These are phyloP conservation scores for Solanum dulcamara DNA, from an alignment of 257 asterid genomes.

Conservation along the genomic window DNA sequence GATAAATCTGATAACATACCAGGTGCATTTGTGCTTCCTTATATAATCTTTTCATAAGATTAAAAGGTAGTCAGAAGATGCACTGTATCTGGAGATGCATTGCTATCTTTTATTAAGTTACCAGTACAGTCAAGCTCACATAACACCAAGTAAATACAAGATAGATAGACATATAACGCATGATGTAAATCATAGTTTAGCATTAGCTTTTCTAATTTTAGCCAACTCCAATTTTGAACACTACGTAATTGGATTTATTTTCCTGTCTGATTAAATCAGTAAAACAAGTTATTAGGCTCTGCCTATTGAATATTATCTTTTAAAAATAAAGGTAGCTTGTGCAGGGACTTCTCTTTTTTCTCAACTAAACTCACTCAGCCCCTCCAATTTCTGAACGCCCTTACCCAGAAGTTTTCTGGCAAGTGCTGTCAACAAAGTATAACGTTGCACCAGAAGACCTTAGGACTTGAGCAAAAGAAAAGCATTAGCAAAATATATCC, in stretches of 20 bases:
- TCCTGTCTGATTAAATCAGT: not conserved
- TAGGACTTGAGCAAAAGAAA: not conserved
- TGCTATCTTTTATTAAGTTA: not conserved
- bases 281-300: not conserved
- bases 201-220: not conserved
- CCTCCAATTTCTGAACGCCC: not conserved
- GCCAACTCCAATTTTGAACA: not conserved
- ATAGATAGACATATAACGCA: not conserved
- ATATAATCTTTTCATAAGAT: not conserved
- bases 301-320: not conserved
- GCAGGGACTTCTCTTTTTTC: not conserved
- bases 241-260: not conserved
- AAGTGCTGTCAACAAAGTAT: not conserved
- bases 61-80: not conserved
- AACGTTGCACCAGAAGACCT: not conserved
- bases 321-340: not conserved
- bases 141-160: not conserved
- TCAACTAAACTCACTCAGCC: not conserved
- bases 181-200: not conserved
- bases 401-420: not conserved
- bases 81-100: not conserved
- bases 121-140: not conserved
- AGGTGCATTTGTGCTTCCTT: slow-evolving; percentile 32
- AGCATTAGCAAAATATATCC: not conserved
- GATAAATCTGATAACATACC: slow-evolving; percentile 93